Evolutionary conservation across 1,284 basidiomycete genomes (phyloP).

Genomic region (Apiotrichum siamense): DNA sequence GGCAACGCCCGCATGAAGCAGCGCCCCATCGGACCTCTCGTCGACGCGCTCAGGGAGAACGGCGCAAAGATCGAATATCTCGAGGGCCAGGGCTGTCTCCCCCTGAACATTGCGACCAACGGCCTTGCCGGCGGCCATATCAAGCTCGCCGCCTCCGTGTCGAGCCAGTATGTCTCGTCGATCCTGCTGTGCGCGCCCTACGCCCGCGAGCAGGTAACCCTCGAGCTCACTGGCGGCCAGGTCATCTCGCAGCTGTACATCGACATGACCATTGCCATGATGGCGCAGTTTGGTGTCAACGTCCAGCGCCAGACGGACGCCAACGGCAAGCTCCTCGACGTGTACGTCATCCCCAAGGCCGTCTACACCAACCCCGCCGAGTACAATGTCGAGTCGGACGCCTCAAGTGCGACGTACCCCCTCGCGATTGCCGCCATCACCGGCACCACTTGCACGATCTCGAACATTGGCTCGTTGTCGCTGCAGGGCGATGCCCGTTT

Average conservation of each 20-base stretch:
- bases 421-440: constrained; percentile 95
- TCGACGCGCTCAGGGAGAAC: constrained; percentile 80
- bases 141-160: constrained; percentile 85
- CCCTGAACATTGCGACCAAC: constrained; percentile 75
- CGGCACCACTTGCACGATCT: constrained; percentile 86
- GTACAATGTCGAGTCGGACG: constrained; percentile 94
- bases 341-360: constrained; percentile 82
- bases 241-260: constrained; percentile 99
- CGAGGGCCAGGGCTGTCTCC: constrained; percentile 77
- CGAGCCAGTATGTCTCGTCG: constrained; percentile 96
- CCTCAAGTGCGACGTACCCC: constrained; percentile 93
- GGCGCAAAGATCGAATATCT: constrained; percentile 72
- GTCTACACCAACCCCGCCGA: constrained; percentile 69
- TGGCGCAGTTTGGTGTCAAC: constrained; percentile 84
- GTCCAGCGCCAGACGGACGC: constrained; percentile 67
- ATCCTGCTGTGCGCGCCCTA: constrained; percentile 95
- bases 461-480: constrained; percentile 83
- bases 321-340: constrained; percentile 62
- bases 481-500: constrained; percentile 96
- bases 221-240: constrained; percentile 84
- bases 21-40: constrained; percentile 87
- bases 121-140: constrained; percentile 80
- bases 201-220: constrained; percentile 68
- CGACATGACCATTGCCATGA: constrained; percentile 99
- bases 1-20: constrained; percentile 99